Base-by-base conservation (phyloP, 441 rosid genomes). In the Gossypium schwendimanii region DNA sequence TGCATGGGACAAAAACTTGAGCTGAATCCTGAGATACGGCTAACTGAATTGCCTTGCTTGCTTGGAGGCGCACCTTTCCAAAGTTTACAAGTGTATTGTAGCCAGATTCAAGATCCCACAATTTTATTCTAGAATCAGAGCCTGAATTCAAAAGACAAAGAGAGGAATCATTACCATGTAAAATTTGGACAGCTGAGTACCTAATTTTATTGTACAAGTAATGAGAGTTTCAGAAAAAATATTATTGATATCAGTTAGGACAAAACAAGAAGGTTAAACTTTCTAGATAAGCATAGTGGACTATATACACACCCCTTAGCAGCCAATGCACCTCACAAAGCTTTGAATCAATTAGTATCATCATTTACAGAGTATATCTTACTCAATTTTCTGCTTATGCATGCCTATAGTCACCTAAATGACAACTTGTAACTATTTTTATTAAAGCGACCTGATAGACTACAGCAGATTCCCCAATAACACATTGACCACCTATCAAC, bases 61-160 rank as follows among this genome's bases (percentile, higher is more conserved):
- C 82, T 76, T 94, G 98, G 10, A 94, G 72, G 73, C 90, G 96
- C 49, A 80, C 95, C 44, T 88, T 94, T 83, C 88, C 98, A 62
- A 76, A 92, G 87, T 94, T 94, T 79, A 94, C 87, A 23, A 92
- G 97, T 11, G 98, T 94, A 74, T 92, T 90, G 87, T 90, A 75
- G 73, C 98, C 98, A 72, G 97, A 90, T 81, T 88, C 88, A 70
- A 85, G 75, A 77, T 94, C 98, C 98, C 98, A 94, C 80, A 92
- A 77, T 77, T 95, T 83, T 84, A 92, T 80, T 83, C 97, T 88
- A 44, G 98, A 92, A 87, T 92, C 98, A 58, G 97, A 94, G 52
- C 97, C 97, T 92, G 87, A 62, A 71, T 69, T 65, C 65, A 55
- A 81, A 70, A 72, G 21, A 50, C 61, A 70, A 54, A 72, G 60